These are phyloP conservation scores for Phaeosphaeria sp. DNA, from an alignment of 2,329 filamentous ascomycete species.

Conservation along the genomic window DNA sequence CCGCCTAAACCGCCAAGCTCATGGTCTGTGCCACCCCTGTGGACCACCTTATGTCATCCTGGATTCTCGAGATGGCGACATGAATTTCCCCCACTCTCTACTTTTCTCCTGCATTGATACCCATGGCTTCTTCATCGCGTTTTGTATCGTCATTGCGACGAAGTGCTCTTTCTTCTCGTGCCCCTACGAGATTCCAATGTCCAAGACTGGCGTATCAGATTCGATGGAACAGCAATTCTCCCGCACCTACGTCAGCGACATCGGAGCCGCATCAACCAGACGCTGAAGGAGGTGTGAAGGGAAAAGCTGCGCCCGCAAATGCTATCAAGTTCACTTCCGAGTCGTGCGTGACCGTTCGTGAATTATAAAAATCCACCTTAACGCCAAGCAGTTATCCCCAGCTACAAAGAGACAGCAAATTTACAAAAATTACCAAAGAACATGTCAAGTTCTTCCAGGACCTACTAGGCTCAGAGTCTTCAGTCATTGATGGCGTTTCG, in stretches of 20 bases:
- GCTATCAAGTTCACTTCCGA: conserved; percentile 80
- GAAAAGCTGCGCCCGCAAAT: conserved; percentile 46
- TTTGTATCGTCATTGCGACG: conserved; percentile 43
- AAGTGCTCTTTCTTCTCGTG: conserved; percentile 33
- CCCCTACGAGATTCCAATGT: conserved; percentile 26
- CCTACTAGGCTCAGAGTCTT: conserved; percentile 78
- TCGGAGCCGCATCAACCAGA: conserved; percentile 51
- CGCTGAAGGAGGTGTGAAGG: conserved; percentile 42
- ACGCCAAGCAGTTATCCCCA: conserved; percentile 67
- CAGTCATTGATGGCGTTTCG: conserved; percentile 83
- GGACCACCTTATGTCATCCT: conserved; percentile 34
- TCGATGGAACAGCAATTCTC: conserved; percentile 44
- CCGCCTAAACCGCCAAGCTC: conserved; percentile 43
- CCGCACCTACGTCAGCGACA: conserved; percentile 50
- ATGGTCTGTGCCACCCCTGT: conserved; percentile 34
- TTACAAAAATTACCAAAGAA: conserved; percentile 73
- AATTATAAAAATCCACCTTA: conserved; percentile 3
- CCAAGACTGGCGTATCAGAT: conserved; percentile 39
- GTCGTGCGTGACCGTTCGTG: conserved; percentile 57
- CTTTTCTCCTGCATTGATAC: conserved; percentile 20
- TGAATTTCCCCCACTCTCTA: conserved; percentile 25
- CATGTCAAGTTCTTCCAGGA: conserved; percentile 84
- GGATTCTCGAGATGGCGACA: conserved; percentile 21
- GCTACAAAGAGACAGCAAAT: conserved; percentile 79
- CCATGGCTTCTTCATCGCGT: conserved; percentile 46